Base-by-base conservation (phyloP, 768 basidiomycete species). In the Suillus cothurnatus region DNA sequence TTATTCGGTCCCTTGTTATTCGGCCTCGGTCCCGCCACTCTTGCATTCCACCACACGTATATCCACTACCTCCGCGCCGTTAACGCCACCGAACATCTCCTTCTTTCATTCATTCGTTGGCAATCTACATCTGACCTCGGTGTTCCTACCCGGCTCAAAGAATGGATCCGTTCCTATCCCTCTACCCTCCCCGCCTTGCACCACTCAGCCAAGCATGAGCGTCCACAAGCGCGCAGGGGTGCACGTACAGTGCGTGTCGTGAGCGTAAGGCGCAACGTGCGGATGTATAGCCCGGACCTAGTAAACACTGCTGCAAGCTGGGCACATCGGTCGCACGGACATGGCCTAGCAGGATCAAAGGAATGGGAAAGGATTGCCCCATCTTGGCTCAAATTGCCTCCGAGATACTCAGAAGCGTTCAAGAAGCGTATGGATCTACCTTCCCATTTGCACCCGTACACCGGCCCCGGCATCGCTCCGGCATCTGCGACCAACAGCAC, bases 121-220 rank as follows among this genome's bases (percentile, higher is more conserved):
- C 89, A 94, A 70, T 56, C 41, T 47, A 74, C 71, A 62, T 67
- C 65, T 32, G 75, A 73, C 17, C 83, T 89, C 6, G 88, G 89
- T 3, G 86, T 95, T 11, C 97, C 96, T 3, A 86, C 87, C 17
- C 87, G 93, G n/a, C 87, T 97, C 67, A 91, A 92, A 71, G 89
- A 93, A 69, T 96, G 94, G 93, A 91, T 97, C 67, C 86, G 91
- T 66, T 92, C 92, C 3, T 97, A 98, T 72, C 94, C 95, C 0
- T 75, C 87, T 11, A 93, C 89, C 85, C 80, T 97, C 5, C 86
- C 92, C 1, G 79, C 81, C 56, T 82, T 92, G 39, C 84, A 81
- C 38, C 75, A 85, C 59, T 78, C 78, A 61, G 82, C 83, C 68
- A 78, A 78, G 57, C 78, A 82, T 34, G 78, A 80, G 4, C 85